Percentiles rank a stretch among this genome's conserved stretches.
Conservation (phyloP, 1,284 basidiomycete genomes). For the Cerioporus squamosus region DNA sequence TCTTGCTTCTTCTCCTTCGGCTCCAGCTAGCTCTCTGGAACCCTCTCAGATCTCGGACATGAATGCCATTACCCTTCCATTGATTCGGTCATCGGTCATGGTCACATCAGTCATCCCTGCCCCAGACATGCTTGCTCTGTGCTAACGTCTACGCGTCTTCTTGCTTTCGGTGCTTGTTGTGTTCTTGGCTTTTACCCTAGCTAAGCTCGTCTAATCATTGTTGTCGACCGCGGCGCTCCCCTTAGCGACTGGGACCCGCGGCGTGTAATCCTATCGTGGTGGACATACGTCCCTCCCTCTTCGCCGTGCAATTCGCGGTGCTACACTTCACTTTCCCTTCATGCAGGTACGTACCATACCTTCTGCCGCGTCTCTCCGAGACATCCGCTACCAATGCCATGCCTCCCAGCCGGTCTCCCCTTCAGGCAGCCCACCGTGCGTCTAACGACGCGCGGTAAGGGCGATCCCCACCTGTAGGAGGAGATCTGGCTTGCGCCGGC, state of each 20-base stretch:
- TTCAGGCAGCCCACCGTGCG: slow-evolving; percentile 19
- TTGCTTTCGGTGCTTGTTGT: slow-evolving; percentile 29
- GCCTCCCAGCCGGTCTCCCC: slow-evolving; percentile 21
- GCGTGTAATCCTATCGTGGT: slow-evolving; percentile 20
- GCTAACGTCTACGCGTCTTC: slow-evolving; percentile 1
- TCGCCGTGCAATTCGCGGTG: neutral
- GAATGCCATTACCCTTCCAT: neutral
- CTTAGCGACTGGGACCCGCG: neutral
- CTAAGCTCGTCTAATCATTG: slow-evolving; percentile 10
- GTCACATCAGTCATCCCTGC: slow-evolving; percentile 4
- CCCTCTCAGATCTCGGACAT: neutral
- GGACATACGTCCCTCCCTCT: neutral
- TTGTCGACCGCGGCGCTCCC: slow-evolving; percentile 5
- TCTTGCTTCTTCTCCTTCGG: neutral
- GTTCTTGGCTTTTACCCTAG: slow-evolving; percentile 19
- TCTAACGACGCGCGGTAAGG: neutral
- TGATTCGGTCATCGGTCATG: slow-evolving; percentile 1
- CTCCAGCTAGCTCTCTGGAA: neutral
- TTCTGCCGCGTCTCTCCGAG: neutral
- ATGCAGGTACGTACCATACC: neutral
- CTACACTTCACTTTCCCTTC: neutral
- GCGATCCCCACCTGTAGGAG: slow-evolving; percentile 12
- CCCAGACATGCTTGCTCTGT: slow-evolving; percentile 11
- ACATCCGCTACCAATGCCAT: neutral
- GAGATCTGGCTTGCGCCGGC: slow-evolving; percentile 14